These are phyloP conservation scores for Panicum miliaceum DNA, from an alignment of 176 grass and related monocot genomes.

Conservation along the genomic window DNA sequence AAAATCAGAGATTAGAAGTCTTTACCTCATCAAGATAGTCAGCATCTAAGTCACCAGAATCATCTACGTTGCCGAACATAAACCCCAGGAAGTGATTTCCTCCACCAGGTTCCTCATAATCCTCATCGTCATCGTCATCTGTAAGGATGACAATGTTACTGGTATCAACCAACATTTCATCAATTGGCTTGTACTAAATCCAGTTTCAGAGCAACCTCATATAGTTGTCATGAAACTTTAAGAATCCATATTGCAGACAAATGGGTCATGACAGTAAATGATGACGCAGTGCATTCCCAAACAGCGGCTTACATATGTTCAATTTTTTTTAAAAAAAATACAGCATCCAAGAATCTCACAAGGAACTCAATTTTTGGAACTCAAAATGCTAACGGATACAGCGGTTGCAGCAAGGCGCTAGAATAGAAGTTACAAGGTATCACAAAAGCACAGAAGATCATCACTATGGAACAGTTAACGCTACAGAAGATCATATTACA, in stretches of 20 bases:
- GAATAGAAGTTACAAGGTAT: slow-evolving; percentile 12
- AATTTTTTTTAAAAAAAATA: not conserved
- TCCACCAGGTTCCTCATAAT: slow-evolving; percentile 78
- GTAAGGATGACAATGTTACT: not conserved
- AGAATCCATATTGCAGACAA: slow-evolving; percentile 12
- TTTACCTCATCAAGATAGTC: slow-evolving; percentile 97
- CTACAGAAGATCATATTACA: not conserved
- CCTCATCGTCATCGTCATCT: slow-evolving; percentile 81
- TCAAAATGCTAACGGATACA: not conserved
- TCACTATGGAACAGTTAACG: not conserved
- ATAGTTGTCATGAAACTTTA: slow-evolving; percentile 11
- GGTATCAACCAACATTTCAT: slow-evolving; percentile 15
- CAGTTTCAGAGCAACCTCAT: not conserved
- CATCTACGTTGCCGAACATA: slow-evolving; percentile 99
- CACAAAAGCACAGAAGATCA: not conserved
- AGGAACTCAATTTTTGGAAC: not conserved
- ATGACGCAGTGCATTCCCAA: not conserved
- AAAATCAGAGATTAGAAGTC: not conserved
- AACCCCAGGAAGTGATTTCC: slow-evolving; percentile 86
- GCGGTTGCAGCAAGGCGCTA: not conserved
- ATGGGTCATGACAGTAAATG: not conserved
- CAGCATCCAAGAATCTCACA: not conserved
- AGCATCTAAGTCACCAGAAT: slow-evolving; percentile 89
- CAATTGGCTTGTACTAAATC: not conserved
- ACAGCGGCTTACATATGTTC: slow-evolving; percentile 5